Base-by-base conservation (phyloP, 2,329 filamentous ascomycete species). In the Geosmithia flava region DNA sequence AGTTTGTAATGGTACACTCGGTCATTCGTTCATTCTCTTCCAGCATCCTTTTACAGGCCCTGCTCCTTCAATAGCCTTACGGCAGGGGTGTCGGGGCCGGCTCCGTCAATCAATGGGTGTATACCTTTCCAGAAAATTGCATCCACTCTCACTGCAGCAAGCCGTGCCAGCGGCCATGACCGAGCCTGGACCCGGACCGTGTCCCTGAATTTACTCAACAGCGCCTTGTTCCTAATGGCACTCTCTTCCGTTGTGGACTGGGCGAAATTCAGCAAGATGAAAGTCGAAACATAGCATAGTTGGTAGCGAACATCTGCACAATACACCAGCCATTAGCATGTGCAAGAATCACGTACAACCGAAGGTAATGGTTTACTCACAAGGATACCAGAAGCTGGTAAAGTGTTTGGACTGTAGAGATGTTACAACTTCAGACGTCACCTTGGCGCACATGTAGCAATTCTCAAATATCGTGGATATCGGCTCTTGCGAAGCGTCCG, bases 381-480 rank as follows among this genome's bases (percentile, higher is more conserved):
- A 55, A 4, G 45, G 47, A 3, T 50, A 53, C 56, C 56, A 58
- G 40, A 55, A 58, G n/a, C 43, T 53, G 7, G 54, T 47, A 52
- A 58, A 57, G 48, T 58, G 53, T 42, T 51, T 54, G 11, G 50
- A 52, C 39, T 51, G 46, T 11, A 59, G 49, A 0, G 56, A 51
- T 7, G 50, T 51, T 2, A 59, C 52, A 37, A 58, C 54, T 11
- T 56, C 56, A 5, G 51, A 52, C 15, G 49, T 55, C 10, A 53
- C 54, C 15, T 53, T 55, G 43, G 54, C 55, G 20, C 55, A 58
- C 19, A 50, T 48, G 39, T 53, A 54, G 45, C 56, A 52, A 39
- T 56, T 58, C 20, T 56, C 54, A 45, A 55, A 54, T n/a, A 58
- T 58, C 7, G 54, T 53, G 1, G 55, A 51, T 19, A 57, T 48